Evolutionary conservation across 352 stramenopile species (phyloP), one percentile per base, ranked within the genome.

Genomic region (Blastocystis sp.): DNA sequence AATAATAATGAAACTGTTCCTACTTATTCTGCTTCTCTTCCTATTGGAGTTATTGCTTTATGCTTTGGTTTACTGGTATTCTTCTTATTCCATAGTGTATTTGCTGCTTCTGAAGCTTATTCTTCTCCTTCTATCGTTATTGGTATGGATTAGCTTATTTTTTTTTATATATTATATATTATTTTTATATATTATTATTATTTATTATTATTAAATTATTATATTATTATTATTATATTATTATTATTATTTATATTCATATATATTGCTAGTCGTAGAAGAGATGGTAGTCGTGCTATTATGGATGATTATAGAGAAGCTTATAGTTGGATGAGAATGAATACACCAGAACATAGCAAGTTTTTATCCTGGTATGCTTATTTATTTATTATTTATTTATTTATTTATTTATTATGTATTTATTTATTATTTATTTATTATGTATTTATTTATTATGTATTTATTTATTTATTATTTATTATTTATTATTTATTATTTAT

Each of bases 301-400:
- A 85, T 88, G 34, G 88, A 97, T 68, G 89, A 97, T 72, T 97
- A 94, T 75, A 81, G 88, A 37, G 86, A 97, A 70, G 84, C 84
- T 7, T 89, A 87, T 58, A 81, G 68, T 66, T 89, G 78, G 79
- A 66, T 87, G 24, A 65, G 75, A 27, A 74, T 86, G 69, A 91
- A 91, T 72, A 91, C 81, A 28, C 70, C 78, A 24, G 78, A 75
- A 30, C 72, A 89, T 57, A 74, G 76, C 32, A 83, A 82, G 70
- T 54, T 65, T 40, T 30, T 65, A 27, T 41, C 24, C 10, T 65
- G 40, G 40, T 13, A 18, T 13, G 33, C 33, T 18, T 39, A 39
- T 13, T n/a, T n/a, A n/a, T n/a, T n/a, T n/a, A n/a, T n/a, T n/a
- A n/a, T n/a, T n/a, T n/a, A n/a, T n/a, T n/a, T n/a, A n/a, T n/a